These are phyloP conservation scores for Calonectria hongkongensis DNA, from an alignment of 2,329 filamentous ascomycete species.

Conservation along the genomic window DNA sequence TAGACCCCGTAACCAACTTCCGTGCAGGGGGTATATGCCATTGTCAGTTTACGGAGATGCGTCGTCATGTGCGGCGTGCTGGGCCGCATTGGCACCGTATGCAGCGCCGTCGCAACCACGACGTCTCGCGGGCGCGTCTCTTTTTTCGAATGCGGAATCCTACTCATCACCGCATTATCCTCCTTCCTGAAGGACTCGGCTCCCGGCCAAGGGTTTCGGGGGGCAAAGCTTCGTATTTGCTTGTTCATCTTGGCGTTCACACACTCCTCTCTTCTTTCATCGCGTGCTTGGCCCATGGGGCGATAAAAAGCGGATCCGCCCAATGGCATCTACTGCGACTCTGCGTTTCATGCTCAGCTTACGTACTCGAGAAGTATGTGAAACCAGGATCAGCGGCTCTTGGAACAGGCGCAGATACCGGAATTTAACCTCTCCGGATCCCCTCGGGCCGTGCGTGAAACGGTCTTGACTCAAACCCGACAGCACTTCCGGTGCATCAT, in stretches of 20 bases:
- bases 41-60: constrained; percentile 5
- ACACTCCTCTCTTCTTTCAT: neutral
- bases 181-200: neutral
- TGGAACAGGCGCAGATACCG: constrained; percentile 27
- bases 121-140: neutral
- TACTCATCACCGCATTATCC: neutral
- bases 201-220: constrained; percentile 12
- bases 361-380: constrained; percentile 1
- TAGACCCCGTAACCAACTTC: neutral
- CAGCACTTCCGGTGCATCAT: neutral
- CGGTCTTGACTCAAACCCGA: constrained; percentile 20
- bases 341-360: constrained; percentile 12
- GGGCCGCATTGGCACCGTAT: constrained; percentile 1
- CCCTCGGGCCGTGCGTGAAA: constrained; percentile 26
- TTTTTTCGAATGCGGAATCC: neutral
- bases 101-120: neutral
- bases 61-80: neutral
- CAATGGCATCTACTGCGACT: constrained; percentile 8
- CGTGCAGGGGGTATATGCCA: neutral
- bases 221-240: constrained; percentile 2
- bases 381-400: constrained; percentile 26
- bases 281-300: neutral
- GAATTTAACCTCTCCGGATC: constrained; percentile 32
- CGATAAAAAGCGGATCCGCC: neutral
- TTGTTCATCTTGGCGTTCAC: neutral